These are phyloP conservation scores for Teunomyces lycoperdinae DNA, from an alignment of 805 yeast species.

Conservation along the genomic window DNA sequence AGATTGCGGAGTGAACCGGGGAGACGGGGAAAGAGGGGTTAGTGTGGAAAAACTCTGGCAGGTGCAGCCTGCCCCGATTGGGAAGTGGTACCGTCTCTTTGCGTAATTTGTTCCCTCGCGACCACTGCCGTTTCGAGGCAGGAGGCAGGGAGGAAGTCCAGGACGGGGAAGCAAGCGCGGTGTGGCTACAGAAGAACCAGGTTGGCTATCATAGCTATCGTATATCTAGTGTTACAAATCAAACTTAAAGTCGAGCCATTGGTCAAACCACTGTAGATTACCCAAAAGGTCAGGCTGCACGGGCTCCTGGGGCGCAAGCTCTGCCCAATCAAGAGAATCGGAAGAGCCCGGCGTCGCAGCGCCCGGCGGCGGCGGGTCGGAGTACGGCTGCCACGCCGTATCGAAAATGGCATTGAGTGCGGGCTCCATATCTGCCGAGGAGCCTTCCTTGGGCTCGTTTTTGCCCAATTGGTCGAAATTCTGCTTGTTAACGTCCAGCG, in stretches of 20 bases:
- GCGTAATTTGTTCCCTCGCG: background rate
- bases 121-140: no score
- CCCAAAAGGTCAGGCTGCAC: constrained; percentile 26
- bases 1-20: background rate
- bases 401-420: background rate
- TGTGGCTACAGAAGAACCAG: no score
- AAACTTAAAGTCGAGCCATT: constrained; percentile 39
- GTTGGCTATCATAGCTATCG: no score
- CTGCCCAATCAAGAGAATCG: constrained; percentile 1
- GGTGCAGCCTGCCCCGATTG: background rate
- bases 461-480: constrained; percentile 48
- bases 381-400: background rate
- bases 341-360: background rate
- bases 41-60: background rate
- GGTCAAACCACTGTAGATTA: constrained; percentile 55
- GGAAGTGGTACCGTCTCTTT: background rate
- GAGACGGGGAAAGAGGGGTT: background rate
- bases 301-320: background rate
- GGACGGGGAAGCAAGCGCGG: no score
- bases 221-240: constrained; percentile 7
- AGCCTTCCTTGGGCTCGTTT: constrained; percentile 6
- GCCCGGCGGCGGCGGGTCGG: background rate
- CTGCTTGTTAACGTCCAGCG: constrained; percentile 47
- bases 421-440: constrained; percentile 4
- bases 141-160: no score